phyloP scores from a whole-genome alignment of 1,139 yeast genomes.

The Nematodospora anomalae region DNA sequence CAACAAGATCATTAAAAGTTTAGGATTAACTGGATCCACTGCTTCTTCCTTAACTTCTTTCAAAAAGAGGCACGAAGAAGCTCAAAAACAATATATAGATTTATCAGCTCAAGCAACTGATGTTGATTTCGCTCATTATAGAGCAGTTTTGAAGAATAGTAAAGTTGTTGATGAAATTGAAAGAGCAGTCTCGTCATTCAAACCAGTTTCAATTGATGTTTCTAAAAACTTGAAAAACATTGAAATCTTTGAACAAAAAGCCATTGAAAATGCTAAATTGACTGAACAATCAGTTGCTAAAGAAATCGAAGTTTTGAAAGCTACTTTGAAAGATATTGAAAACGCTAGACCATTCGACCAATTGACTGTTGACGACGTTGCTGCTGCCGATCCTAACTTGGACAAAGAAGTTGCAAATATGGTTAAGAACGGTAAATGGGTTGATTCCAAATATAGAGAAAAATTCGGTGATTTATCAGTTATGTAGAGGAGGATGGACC shows the following conservation, averaged over 20 bases:
- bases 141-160: constrained; percentile 75
- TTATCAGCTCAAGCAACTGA: constrained; percentile 70
- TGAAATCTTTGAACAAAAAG: constrained; percentile 92
- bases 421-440: constrained; percentile 98
- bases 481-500: constrained; percentile 56
- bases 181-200: constrained; percentile 69
- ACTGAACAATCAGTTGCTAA: constrained; percentile 87
- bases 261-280: constrained; percentile 90
- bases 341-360: constrained; percentile 97
- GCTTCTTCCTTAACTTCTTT: constrained; percentile 84
- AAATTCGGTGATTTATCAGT: constrained; percentile 94
- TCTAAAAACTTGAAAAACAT: constrained; percentile 89
- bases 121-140: constrained; percentile 83
- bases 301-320: constrained; percentile 83
- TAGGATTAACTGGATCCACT: constrained; percentile 92
- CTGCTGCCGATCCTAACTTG: constrained; percentile 95
- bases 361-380: constrained; percentile 92
- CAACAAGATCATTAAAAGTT: constrained; percentile 84
- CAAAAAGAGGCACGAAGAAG: constrained; percentile 98
- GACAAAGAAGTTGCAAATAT: constrained; percentile 93
- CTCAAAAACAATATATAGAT: constrained; percentile 75
- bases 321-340: constrained; percentile 90
- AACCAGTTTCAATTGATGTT: constrained; percentile 83
- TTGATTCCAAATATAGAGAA: constrained; percentile 97
- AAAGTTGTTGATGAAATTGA: constrained; percentile 81